Conservation (phyloP, 2,329 filamentous ascomycete genomes). For the Aspergillus ochraceoroseus region DNA sequence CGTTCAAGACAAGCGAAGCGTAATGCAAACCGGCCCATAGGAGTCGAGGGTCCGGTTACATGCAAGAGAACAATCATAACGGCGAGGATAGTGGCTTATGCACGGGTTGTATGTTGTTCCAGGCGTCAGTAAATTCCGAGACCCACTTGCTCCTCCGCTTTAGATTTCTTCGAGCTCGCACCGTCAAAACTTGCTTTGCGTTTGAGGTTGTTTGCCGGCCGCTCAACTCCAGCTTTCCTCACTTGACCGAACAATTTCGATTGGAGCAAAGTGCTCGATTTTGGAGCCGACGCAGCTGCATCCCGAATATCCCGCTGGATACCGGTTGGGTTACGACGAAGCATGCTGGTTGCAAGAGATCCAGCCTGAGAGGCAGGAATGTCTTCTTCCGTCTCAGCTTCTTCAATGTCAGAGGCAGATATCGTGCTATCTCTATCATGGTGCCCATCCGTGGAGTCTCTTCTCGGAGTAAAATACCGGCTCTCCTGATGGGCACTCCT, state of each 20-base stretch:
- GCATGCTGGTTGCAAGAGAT: constrained; percentile 69
- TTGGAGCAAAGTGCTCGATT: constrained; percentile 51
- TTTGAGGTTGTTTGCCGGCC: constrained; percentile 31
- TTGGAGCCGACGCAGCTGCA: constrained; percentile 39
- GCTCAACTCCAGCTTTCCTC: constrained; percentile 50
- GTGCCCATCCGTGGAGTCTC: constrained; percentile 48
- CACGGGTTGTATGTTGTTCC: constrained; percentile 20
- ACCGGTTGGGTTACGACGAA: constrained; percentile 54
- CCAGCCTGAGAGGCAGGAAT: constrained; percentile 71
- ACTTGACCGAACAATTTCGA: constrained; percentile 60
- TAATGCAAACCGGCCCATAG: no score
- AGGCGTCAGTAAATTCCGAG: constrained; percentile 50
- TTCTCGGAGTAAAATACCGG: constrained; percentile 56
- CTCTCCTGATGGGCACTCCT: constrained; percentile 49
- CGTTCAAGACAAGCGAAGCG: constrained; percentile 5
- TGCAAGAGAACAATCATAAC: neutral
- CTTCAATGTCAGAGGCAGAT: constrained; percentile 57
- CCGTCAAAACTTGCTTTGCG: constrained; percentile 40
- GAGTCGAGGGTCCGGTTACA: no score
- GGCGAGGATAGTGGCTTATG: neutral
- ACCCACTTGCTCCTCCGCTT: constrained; percentile 49
- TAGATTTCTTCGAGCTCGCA: constrained; percentile 48
- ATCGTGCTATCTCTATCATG: constrained; percentile 80
- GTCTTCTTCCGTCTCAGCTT: constrained; percentile 57
- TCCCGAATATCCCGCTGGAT: constrained; percentile 35